Evolutionary conservation across 1,139 yeast species (phyloP).

Genomic region (Kodamaea fungicola): DNA sequence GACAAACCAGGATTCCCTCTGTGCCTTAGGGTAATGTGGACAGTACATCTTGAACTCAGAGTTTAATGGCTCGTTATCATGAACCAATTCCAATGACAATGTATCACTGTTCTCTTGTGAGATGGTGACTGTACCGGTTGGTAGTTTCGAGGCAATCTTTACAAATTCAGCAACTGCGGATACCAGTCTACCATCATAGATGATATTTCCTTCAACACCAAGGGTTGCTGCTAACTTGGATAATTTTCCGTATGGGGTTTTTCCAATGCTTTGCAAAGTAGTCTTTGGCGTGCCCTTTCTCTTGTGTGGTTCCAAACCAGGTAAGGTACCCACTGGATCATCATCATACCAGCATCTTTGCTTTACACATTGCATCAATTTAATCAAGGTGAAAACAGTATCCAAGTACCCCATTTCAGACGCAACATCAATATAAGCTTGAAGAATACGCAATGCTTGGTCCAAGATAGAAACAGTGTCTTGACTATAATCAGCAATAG

Average conservation of each 20-base stretch:
- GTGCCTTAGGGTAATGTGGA: constrained; percentile 84
- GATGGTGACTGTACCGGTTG: constrained; percentile 38
- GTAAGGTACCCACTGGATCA: constrained; percentile 64
- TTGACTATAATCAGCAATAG: constrained; percentile 92
- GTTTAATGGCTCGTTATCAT: constrained; percentile 52
- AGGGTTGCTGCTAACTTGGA: constrained; percentile 31
- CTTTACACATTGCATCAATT: constrained; percentile 81
- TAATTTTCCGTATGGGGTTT: constrained; percentile 23
- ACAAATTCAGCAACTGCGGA: constrained; percentile 34
- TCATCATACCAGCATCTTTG: constrained; percentile 88
- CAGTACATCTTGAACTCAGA: constrained; percentile 65
- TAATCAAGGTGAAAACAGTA: constrained; percentile 58
- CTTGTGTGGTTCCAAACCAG: constrained; percentile 47
- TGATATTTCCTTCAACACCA: constrained; percentile 26
- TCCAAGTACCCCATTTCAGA: constrained; percentile 75
- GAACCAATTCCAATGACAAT: constrained; percentile 48
- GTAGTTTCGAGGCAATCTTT: constrained; percentile 44
- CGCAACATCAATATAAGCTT: constrained; percentile 87
- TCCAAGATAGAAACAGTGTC: constrained; percentile 92
- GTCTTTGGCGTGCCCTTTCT: constrained; percentile 18
- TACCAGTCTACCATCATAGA: constrained; percentile 25
- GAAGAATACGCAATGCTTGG: constrained; percentile 89
- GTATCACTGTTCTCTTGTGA: constrained; percentile 29
- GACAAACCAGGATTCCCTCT: constrained; percentile 92
- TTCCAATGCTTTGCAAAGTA: constrained; percentile 17